phyloP scores from a whole-genome alignment of 805 yeast genomes.

The Kockiozyma suomiensis region DNA sequence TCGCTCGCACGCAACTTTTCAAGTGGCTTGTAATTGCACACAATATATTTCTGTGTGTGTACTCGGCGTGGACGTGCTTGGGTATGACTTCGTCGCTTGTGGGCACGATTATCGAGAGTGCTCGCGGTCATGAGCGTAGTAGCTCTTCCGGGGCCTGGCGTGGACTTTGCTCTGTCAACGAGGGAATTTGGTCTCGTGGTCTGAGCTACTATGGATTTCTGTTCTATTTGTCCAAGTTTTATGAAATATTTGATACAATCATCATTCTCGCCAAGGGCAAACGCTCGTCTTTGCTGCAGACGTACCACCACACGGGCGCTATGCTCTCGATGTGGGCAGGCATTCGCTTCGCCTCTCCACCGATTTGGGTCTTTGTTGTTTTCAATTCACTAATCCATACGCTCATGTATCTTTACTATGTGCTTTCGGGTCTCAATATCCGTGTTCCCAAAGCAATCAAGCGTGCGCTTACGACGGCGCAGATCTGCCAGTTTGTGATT shows the following conservation, averaged over 20 bases:
- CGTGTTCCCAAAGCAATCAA: slow-evolving; percentile 60
- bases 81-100: slow-evolving; percentile 63
- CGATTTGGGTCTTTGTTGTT: slow-evolving; percentile 78
- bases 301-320: slow-evolving; percentile 79
- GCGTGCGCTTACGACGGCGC: slow-evolving; percentile 63
- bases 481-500: slow-evolving; percentile 66
- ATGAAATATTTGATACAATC: slow-evolving; percentile 69
- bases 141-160: slow-evolving; percentile 55
- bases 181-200: slow-evolving; percentile 61
- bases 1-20: slow-evolving; percentile 53
- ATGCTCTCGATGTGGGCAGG: slow-evolving; percentile 85
- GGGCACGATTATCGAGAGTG: slow-evolving; percentile 44
- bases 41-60: slow-evolving; percentile 62
- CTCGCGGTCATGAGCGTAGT: slow-evolving; percentile 44
- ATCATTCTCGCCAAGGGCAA: slow-evolving; percentile 69
- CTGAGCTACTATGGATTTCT: slow-evolving; percentile 63
- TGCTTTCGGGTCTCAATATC: slow-evolving; percentile 60
- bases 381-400: slow-evolving; percentile 79
- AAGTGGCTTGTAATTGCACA: slow-evolving; percentile 60
- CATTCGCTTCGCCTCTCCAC: slow-evolving; percentile 67
- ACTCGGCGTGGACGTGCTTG: slow-evolving; percentile 69
- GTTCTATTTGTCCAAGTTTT: slow-evolving; percentile 70
- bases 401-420: slow-evolving; percentile 71
- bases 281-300: slow-evolving; percentile 66
- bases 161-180: slow-evolving; percentile 60